Evolutionary conservation across 2,329 filamentous ascomycete genomes (phyloP).

Genomic region (Bipolaris zeicola): DNA sequence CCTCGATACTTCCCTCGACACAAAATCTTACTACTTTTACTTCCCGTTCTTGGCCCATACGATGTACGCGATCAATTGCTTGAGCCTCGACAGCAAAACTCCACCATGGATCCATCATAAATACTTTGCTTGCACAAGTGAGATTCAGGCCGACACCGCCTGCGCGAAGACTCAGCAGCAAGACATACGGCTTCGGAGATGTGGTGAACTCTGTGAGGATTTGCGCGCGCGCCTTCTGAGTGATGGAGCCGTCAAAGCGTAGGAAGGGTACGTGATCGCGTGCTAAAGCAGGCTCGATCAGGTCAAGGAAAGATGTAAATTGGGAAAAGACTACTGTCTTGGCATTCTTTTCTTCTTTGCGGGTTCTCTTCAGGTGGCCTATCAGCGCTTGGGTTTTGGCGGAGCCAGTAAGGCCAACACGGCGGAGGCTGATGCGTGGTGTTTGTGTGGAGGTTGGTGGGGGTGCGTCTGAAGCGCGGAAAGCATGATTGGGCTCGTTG

Average conservation of each 20-base stretch:
- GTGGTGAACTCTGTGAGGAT: constrained; percentile 74
- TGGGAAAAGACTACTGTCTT: constrained; percentile 97
- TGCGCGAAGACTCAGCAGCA: constrained; percentile 84
- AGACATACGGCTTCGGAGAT: constrained; percentile 66
- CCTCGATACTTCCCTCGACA: constrained; percentile 88
- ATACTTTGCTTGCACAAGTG: constrained; percentile 86
- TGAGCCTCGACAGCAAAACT: constrained; percentile 96
- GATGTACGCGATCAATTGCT: constrained; percentile 95
- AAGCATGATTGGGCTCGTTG: constrained; percentile 50
- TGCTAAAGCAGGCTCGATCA: constrained; percentile 81
- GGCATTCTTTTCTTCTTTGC: constrained; percentile 67
- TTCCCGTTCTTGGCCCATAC: constrained; percentile 89
- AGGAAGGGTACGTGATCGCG: constrained; percentile 76
- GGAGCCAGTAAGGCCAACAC: constrained; percentile 72
- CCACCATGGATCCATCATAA: constrained; percentile 99
- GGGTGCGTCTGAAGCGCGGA: constrained; percentile 33
- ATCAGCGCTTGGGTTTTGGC: constrained; percentile 87
- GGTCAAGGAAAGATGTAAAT: constrained; percentile 92
- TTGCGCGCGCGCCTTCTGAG: constrained; percentile 79
- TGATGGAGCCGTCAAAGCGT: constrained; percentile 90
- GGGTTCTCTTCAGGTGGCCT: constrained; percentile 71
- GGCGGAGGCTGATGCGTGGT: constrained; percentile 64
- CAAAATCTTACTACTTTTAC: constrained; percentile 89
- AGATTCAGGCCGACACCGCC: constrained; percentile 94
- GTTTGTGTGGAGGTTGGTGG: constrained; percentile 29